Evolutionary conservation across 2,329 filamentous ascomycete genomes (phyloP).

Genomic region (Lachnellula willkommii): DNA sequence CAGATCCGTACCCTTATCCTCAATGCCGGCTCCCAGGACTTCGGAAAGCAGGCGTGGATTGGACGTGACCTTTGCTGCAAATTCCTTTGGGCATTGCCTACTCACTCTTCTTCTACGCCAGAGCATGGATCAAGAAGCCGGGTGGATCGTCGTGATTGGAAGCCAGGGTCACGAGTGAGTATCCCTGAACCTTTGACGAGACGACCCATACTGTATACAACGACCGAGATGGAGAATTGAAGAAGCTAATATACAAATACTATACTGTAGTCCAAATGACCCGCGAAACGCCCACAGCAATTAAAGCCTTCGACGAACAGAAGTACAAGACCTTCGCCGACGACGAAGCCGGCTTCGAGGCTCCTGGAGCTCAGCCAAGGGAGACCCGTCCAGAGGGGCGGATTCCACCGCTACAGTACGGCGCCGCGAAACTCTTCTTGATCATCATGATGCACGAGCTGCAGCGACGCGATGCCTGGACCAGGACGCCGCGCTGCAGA

Average conservation of each 20-base stretch:
- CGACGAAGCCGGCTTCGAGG: not conserved
- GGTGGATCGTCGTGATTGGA: conserved; percentile 31
- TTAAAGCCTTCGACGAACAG: no score
- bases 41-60: conserved; percentile 28
- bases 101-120: conserved; percentile 32
- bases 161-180: conserved; percentile 32
- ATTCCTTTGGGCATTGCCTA: conserved; percentile 33
- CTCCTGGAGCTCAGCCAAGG: conserved; percentile 2
- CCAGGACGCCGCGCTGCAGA: conserved; percentile 31
- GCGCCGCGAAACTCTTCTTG: conserved; percentile 7
- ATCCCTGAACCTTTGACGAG: no score
- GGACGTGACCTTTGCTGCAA: conserved; percentile 31
- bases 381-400: conserved; percentile 4
- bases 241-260: no score
- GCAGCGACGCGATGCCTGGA: conserved; percentile 5
- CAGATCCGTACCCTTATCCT: conserved; percentile 20
- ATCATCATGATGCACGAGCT: conserved; percentile 10
- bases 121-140: conserved; percentile 32
- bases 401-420: conserved; percentile 11
- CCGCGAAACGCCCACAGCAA: no score
- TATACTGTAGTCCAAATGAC: no score
- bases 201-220: not conserved
- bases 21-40: conserved; percentile 20
- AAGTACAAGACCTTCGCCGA: not conserved
- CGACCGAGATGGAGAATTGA: no score